Base-by-base conservation (phyloP, 495 filamentous ascomycete genomes). In the Xylaria curta region DNA sequence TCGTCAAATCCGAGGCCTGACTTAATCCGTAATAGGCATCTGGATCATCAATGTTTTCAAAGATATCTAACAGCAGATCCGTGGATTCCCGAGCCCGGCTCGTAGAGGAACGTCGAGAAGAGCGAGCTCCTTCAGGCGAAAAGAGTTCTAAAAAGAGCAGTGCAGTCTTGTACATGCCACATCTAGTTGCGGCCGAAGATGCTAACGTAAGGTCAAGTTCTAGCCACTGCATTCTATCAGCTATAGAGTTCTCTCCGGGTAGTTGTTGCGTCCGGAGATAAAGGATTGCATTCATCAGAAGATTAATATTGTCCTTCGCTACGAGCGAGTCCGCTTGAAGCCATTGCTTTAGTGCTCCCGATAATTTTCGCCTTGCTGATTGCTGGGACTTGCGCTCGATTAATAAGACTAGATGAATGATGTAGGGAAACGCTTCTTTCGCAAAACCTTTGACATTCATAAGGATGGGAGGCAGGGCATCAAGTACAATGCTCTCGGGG, bases 1-100 rank as follows among this genome's bases (percentile, higher is more conserved):
- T 91, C 19, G 86, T 83, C 51, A 99, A 82, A 59, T 89, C 92
- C 13, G 93, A 87, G 28, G 86, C 87, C 78, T 97, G 92, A 60
- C 91, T 87, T 26, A 98, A 90, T n/a, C 96, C 96, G 76, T 99
- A 98, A 78, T 95, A 98, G 21, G 95, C 89, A 78, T 99, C 96
- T 17, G 94, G 95, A 78, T 99, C 96, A 79, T 97, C 95, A 47
- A 98, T 91, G 69, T 93, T 93, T 79, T 91, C 91, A 78, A 94
- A 99, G 2, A 98, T 92, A 10, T 88, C 83, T 70, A 97, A 86
- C 8, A 98, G 79, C 21, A 96, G 83, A 10, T 92, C 88, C 13
- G 86, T 83, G 19, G 92, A 88, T 33, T 91, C 84, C 49, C 86
- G 81, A 28, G 88, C 84, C 73, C 85, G 89, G 46, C 84, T 76